Evolutionary conservation across 129 eudicot genomes (phyloP), one percentile per base, ranked within the genome.

Genomic region (Ambrosia artemisiifolia): DNA sequence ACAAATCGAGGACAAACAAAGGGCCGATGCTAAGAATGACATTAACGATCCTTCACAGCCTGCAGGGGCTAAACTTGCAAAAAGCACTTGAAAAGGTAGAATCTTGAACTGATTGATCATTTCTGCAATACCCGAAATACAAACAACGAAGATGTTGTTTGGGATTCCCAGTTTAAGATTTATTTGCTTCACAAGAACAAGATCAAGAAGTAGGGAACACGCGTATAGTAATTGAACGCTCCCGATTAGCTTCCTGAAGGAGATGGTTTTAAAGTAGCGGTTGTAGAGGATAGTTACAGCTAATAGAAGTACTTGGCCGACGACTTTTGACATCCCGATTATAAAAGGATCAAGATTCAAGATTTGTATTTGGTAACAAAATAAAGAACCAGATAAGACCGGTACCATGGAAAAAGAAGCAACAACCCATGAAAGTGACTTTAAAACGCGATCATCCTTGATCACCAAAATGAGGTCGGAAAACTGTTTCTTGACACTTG

Each of bases 41-140:
- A 92, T 90, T 19, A 94, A 78, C 0, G 99, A 94, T 11, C 94
- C 99, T 78, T 94, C 99, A 19, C 96, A 90, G 0, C 99, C 99
- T 0, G 84, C 36, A 12, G 97, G 96, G 49, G 97, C 96, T 79
- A 94, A 83, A 43, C 86, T 80, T 34, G 96, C 97, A 63, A 94
- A 85, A 36, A 94, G 89, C 47, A 94, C 88, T 72, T 88, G 86
- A 62, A 90, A 90, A 13, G 97, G 99, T 59, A 94, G 69, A 78
- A 85, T 82, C 84, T 94, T 94, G 65, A 94, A 94, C 47, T 87
- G 92, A 10, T 88, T 87, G 49, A 94, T 75, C 8, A 86, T 78
- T 73, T 94, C 99, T 1, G 99, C 86, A 28, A 90, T 33, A 19
- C 99, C 99, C 62, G 99, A 94, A 69, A 88, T 81, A 69, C 97